A percentile compares a stretch with the other conserved stretches of the same genome.
Evolutionary conservation across 2,329 filamentous ascomycete species (phyloP).

Genomic region (Colletotrichum higginsianum): DNA sequence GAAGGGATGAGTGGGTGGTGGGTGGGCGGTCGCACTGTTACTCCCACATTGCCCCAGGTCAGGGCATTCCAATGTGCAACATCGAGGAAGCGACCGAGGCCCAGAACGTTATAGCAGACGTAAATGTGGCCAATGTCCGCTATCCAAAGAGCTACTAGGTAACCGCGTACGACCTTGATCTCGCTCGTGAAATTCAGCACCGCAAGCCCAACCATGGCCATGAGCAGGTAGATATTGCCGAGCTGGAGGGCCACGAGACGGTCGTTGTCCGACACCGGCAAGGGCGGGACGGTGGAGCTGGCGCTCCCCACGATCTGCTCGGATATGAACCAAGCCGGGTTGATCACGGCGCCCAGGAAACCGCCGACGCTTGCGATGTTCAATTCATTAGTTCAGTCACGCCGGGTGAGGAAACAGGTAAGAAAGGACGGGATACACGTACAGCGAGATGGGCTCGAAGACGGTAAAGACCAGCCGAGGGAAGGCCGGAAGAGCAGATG

Average conservation of each 20-base stretch:
- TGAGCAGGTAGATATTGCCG: slow-evolving; percentile 78
- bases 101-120: slow-evolving; percentile 70
- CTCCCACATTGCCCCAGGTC: slow-evolving; percentile 81
- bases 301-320: slow-evolving; percentile 68
- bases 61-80: slow-evolving; percentile 76
- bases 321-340: slow-evolving; percentile 74
- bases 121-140: slow-evolving; percentile 79
- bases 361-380: slow-evolving; percentile 67
- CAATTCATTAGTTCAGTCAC: slow-evolving; percentile 34
- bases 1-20: not conserved
- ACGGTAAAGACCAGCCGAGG: slow-evolving; percentile 78
- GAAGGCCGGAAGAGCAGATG: slow-evolving; percentile 73
- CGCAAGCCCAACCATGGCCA: slow-evolving; percentile 75
- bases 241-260: slow-evolving; percentile 76
- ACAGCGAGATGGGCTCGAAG: slow-evolving; percentile 79
- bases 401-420: not conserved
- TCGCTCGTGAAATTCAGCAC: slow-evolving; percentile 77
- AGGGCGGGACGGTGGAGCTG: slow-evolving; percentile 41
- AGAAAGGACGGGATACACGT: slow-evolving; percentile 50
- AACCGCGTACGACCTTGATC: slow-evolving; percentile 75
- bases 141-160: slow-evolving; percentile 75
- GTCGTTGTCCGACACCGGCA: slow-evolving; percentile 60
- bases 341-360: slow-evolving; percentile 68
- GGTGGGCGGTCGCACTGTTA: slow-evolving; percentile 65
- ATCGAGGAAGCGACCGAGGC: slow-evolving; percentile 66